phyloP scores from a whole-genome alignment of 23 red algal species.

The Gracilariopsis chorda region DNA sequence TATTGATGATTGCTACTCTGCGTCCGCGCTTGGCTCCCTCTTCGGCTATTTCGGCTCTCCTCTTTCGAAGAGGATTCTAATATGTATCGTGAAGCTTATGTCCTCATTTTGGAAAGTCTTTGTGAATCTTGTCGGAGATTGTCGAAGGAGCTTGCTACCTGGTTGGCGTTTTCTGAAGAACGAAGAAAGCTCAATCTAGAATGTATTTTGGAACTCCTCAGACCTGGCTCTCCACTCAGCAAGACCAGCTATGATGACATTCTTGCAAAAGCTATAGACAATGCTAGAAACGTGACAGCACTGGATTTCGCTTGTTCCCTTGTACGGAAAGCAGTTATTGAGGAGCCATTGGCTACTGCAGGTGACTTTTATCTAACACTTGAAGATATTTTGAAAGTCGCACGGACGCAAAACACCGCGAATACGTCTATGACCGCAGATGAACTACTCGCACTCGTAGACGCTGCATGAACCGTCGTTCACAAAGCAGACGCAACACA shows the following conservation, averaged over 20 bases:
- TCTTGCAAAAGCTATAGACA: conserved; percentile 75
- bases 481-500: not conserved
- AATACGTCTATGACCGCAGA: conserved; percentile 35
- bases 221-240: conserved; percentile 41
- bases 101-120: conserved; percentile 67
- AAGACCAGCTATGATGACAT: conserved; percentile 75
- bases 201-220: conserved; percentile 53
- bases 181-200: conserved; percentile 58
- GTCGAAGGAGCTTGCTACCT: conserved; percentile 74
- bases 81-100: conserved; percentile 79
- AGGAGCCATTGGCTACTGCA: conserved; percentile 70
- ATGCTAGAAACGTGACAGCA: conserved; percentile 62
- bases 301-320: conserved; percentile 76
- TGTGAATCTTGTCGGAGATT: conserved; percentile 66
- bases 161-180: conserved; percentile 82
- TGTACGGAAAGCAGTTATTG: conserved; percentile 61
- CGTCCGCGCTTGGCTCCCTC: not conserved
- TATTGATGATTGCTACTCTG: not conserved
- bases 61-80: conserved; percentile 73
- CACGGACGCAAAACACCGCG: not conserved
- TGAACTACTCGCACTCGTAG: conserved; percentile 56
- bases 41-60: not conserved
- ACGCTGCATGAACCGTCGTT: conserved; percentile 16
- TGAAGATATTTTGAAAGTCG: conserved; percentile 73
- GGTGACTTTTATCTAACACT: conserved; percentile 69